phyloP scores from a whole-genome alignment of 179 eudicot species.

The Dionaea muscipula region DNA sequence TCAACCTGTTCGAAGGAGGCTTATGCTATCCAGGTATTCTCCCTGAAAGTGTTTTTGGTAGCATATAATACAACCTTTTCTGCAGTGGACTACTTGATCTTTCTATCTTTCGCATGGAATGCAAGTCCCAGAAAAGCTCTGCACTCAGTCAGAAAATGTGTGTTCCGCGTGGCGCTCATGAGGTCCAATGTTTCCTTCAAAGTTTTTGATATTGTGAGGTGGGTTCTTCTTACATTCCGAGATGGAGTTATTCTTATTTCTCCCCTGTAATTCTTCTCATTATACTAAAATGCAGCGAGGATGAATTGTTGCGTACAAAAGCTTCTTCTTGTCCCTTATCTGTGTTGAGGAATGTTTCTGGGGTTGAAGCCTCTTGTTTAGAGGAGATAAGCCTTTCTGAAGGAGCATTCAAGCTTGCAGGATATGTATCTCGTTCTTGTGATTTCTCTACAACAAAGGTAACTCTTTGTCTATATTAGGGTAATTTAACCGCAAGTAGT shows the following conservation, averaged over 20 bases:
- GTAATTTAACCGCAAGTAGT: too few species aligned
- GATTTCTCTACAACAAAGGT: slow-evolving; percentile 48
- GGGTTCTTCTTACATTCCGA: slow-evolving; percentile 6
- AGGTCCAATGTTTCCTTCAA: slow-evolving; percentile 50
- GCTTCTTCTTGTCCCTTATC: slow-evolving; percentile 62
- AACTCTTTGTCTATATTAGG: slow-evolving; percentile 11
- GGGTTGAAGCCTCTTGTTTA: slow-evolving; percentile 42
- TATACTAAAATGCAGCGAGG: slow-evolving; percentile 44
- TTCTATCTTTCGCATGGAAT: not conserved
- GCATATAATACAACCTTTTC: too few species aligned
- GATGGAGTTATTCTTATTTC: not conserved
- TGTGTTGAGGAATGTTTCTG: slow-evolving; percentile 48
- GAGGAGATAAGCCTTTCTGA: slow-evolving; percentile 48
- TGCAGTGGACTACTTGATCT: not conserved
- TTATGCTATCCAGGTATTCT: slow-evolving; percentile 63
- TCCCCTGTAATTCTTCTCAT: slow-evolving; percentile 2
- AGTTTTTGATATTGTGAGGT: slow-evolving; percentile 74
- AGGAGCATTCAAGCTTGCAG: slow-evolving; percentile 53
- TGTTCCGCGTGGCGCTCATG: slow-evolving; percentile 61
- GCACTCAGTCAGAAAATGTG: slow-evolving; percentile 53
- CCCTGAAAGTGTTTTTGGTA: not conserved
- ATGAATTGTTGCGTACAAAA: slow-evolving; percentile 51
- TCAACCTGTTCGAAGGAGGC: slow-evolving; percentile 91
- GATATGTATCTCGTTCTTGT: slow-evolving; percentile 60
- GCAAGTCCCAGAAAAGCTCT: slow-evolving; percentile 66